Evolutionary conservation across 768 basidiomycete species (phyloP), one percentile per base, ranked within the genome.

Genomic region (Boletus sp.): DNA sequence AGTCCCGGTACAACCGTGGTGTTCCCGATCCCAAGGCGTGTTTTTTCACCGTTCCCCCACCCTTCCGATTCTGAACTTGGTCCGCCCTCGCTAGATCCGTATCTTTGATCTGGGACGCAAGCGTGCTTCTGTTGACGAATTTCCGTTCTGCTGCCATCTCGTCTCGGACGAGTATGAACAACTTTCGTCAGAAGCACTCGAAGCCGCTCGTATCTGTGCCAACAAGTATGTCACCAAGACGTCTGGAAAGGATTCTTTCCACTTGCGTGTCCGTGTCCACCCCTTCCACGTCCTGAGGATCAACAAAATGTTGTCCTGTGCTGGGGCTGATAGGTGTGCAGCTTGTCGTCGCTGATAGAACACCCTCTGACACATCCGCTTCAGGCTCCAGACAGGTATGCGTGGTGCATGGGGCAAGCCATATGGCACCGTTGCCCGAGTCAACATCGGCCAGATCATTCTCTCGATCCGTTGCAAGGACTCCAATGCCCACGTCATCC

Each of bases 251-350:
- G 96, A 99, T 68, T 92, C 95, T 5, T 98, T 99, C 94, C 96
- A 99, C 75, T 74, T 98, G 75, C 86, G 96, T 65, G 93, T 99
- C 66, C 90, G 94, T 59, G 92, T 92, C 56, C 96, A 99, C 80
- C 97, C 96, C 42, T 97, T 89, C 92, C 97, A 99, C 74, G 93
- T 98, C 68, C 77, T 99, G 78, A 90, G 97, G 62, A 97, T 97
- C 87, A 97, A 98, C 90, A 98, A 99, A 88, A 98, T 97, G 92
- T 90, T 98, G 83, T 91, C 89, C 57, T 98, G 97, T 74, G 97
- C 97, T 67, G 96, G 97, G 66, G 95, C 97, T 68, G 97, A 99
- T 93, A 82, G 92, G 92, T 89, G 20, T 3, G 55, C 17, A 58
- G 7, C 7, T n/a, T 9, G 8, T 15, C 24, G 9, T 18, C 29